Base-by-base conservation (phyloP, 192 early-diverging fungal species). In the Linnemannia exigua region DNA sequence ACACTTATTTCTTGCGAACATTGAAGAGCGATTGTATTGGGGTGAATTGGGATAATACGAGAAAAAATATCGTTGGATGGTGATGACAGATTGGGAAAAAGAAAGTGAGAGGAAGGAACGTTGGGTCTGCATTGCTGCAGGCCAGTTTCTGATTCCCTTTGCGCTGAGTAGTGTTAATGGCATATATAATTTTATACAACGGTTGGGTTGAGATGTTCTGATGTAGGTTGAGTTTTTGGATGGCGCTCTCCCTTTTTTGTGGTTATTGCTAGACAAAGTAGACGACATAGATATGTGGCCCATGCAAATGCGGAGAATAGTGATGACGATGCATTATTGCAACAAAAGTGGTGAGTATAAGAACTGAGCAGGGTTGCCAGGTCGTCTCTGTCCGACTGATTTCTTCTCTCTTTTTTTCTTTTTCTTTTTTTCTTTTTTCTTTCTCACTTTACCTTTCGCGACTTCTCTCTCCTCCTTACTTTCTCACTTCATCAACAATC, bases 141-240 rank as follows among this genome's bases (percentile, higher is more conserved):
- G 28, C 66, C 66, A 69, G 67, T 77, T 69, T 46, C 75, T 77
- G 75, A 69, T 69, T 69, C 75, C 52, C 67, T 37, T 50, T 69
- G n/a, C 69, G 1, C 37, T 25, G 58, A 9, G 41, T 17, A 41
- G 37, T 20, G 36, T 25, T 3, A 31, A 31, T 9, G 38, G 33
- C 9, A 20, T 5, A 38, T 0, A 9, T 20, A 44, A 6, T 44
- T 44, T 44, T 11, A 69, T 20, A 19, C 67, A 69, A 31, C 58
- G 28, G 58, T 63, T 63, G 28, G 25, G n/a, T 22, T 22, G 22
- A 31, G 22, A 31, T 63, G 58, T 63, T 1, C 58, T 4, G 58
- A 12, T 63, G 58, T 63, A 8, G 22, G 22, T 54, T n/a, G 7
- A 8, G 22, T n/a, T 6, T 5, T 17, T 6, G n/a, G 6, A 54